phyloP scores from a whole-genome alignment of 768 basidiomycete genomes.

The Trichaptum fuscoviolaceum region DNA sequence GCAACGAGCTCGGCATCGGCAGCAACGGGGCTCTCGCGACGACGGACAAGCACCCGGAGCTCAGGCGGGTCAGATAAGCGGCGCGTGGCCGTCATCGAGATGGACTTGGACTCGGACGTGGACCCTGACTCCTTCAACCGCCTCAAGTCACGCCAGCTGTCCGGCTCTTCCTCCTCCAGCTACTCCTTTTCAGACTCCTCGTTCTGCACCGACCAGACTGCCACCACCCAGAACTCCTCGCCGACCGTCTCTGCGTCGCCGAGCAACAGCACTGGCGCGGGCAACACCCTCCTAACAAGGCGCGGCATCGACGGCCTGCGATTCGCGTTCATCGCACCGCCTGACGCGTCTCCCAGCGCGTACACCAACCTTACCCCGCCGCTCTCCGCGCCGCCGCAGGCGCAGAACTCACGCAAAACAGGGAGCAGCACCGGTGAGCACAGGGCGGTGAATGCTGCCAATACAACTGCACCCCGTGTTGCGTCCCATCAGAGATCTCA shows the following conservation, averaged over 20 bases:
- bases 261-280: conserved; percentile 27
- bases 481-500: conserved; percentile 6
- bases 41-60: conserved; percentile 48
- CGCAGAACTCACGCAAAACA: conserved; percentile 9
- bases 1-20: neutral
- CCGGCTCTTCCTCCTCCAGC: conserved; percentile 7
- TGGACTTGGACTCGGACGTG: conserved; percentile 36
- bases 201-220: conserved; percentile 5
- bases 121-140: conserved; percentile 19
- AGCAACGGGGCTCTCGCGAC: conserved; percentile 24
- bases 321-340: conserved; percentile 61
- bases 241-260: conserved; percentile 35
- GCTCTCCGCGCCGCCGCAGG: conserved; percentile 37
- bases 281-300: conserved; percentile 2
- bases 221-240: conserved; percentile 19
- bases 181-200: conserved; percentile 5
- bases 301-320: conserved; percentile 36
- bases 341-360: conserved; percentile 53
- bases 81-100: conserved; percentile 60
- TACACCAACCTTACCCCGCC: conserved; percentile 53
- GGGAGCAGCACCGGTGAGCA: conserved; percentile 17
- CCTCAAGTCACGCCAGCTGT: conserved; percentile 16
- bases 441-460: conserved; percentile 9
- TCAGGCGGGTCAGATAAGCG: conserved; percentile 61
- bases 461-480: neutral